Conservation (phyloP, 2,329 filamentous ascomycete genomes). For the Alternaria triticimaculans region DNA sequence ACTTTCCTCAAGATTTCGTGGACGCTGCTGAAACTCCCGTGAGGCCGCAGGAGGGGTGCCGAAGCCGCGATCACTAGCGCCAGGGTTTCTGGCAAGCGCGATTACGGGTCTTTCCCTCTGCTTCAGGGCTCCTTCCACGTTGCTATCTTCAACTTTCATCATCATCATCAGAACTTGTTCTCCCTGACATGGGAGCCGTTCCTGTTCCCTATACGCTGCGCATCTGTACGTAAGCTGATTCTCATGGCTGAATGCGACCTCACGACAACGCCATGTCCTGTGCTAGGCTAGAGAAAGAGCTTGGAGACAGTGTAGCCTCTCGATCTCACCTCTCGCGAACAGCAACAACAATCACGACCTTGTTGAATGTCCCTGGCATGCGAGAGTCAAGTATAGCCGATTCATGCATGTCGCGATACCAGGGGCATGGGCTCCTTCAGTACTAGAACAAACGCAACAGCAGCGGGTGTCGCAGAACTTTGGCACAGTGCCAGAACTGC, state of each 20-base stretch:
- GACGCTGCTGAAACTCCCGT: conserved; percentile 3
- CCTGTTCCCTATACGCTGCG: neutral
- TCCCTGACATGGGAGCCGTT: neutral
- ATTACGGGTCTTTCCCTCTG: neutral
- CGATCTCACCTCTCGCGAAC: neutral
- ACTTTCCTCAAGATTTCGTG: neutral
- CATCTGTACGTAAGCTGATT: neutral
- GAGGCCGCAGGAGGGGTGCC: conserved; percentile 12
- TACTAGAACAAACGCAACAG: neutral
- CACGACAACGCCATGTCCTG: neutral
- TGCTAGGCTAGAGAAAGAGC: neutral
- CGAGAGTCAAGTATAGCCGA: neutral
- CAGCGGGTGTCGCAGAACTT: neutral
- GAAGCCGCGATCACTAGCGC: conserved; percentile 6
- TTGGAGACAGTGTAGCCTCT: neutral
- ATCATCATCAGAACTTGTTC: neutral
- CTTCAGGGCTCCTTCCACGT: neutral
- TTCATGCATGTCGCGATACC: neutral
- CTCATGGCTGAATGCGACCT: neutral
- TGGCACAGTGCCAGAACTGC: neutral
- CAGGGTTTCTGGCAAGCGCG: conserved; percentile 1
- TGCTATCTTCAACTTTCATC: neutral
- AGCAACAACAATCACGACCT: neutral
- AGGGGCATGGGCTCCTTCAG: neutral
- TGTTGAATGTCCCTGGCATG: neutral